Conservation (phyloP, 305 asterid genomes). For the Solanum aculeatissimum region DNA sequence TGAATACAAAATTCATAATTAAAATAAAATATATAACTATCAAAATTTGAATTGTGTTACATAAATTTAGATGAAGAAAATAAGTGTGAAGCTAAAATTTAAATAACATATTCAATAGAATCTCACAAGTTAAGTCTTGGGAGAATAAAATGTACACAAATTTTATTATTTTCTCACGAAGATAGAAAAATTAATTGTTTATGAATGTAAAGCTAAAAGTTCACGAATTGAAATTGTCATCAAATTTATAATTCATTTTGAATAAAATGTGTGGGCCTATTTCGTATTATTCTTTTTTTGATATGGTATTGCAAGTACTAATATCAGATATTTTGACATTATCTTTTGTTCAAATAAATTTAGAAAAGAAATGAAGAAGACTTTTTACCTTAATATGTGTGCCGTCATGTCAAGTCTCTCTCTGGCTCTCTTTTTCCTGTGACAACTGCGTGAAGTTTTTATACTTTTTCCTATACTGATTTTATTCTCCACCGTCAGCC, state of each 20-base stretch:
- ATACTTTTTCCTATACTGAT: neutral
- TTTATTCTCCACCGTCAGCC: neutral
- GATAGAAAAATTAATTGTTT: too few species aligned
- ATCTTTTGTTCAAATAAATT: neutral
- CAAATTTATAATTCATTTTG: neutral
- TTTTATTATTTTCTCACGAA: too few species aligned
- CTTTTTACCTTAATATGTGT: constrained; percentile 7
- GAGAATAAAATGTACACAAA: too few species aligned
- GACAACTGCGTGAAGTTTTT: neutral
- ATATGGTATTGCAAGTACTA: neutral
- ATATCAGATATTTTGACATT: neutral
- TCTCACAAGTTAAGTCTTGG: too few species aligned
- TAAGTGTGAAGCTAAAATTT: too few species aligned
- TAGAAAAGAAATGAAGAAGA: neutral
- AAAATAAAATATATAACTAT: too few species aligned
- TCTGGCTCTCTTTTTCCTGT: neutral
- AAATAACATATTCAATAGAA: too few species aligned
- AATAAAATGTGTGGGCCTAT: neutral
- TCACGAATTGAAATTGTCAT: neutral
- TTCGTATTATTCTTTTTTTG: neutral
- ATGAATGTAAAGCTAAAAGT: too few species aligned
- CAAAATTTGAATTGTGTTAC: neutral
- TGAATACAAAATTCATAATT: neutral
- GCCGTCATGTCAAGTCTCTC: constrained; percentile 1
- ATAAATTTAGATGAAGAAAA: neutral